Conservation (phyloP, 805 yeast species). For the Ogataea pilisensis region DNA sequence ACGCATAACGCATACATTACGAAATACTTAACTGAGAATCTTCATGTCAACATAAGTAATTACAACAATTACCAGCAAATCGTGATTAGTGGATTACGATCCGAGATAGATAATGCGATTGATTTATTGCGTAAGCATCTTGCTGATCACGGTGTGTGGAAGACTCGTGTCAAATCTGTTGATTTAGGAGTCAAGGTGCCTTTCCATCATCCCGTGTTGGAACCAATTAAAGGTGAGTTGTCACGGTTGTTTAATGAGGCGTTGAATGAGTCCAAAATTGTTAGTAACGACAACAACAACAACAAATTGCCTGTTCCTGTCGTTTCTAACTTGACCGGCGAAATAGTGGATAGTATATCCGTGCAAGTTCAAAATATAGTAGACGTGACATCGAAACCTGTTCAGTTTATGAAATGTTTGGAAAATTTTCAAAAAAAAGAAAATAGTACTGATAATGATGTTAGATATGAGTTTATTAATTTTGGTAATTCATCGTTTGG, state of each 20-base stretch:
- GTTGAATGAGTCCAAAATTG: not conserved
- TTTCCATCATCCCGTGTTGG: conserved; percentile 31
- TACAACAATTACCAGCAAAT: conserved; percentile 32
- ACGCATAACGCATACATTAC: conserved; percentile 18
- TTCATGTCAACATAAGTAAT: conserved; percentile 26
- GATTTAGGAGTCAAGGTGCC: conserved; percentile 31
- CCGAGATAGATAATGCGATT: conserved; percentile 14
- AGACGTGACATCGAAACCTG: conserved; percentile 30
- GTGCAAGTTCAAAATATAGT: conserved; percentile 27
- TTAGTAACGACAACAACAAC: not conserved
- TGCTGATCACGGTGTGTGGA: conserved; percentile 17
- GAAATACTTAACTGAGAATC: conserved; percentile 8
- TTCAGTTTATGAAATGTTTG: conserved; percentile 30
- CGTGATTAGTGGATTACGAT: conserved; percentile 29
- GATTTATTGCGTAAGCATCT: conserved; percentile 11
- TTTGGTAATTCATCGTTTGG: conserved; percentile 29
- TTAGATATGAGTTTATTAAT: conserved; percentile 23
- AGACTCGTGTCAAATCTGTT: conserved; percentile 22
- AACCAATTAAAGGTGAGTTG: conserved; percentile 25
- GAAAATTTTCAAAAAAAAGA: conserved; percentile 15
- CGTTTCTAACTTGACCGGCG: conserved; percentile 29
- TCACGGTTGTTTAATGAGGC: conserved; percentile 9
- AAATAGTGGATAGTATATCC: conserved; percentile 13
- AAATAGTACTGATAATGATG: conserved; percentile 1
- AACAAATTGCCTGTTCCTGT: conserved; percentile 22